Percentiles rank a stretch among this genome's conserved stretches.
These are phyloP conservation scores for Candida yuanshanica DNA, from an alignment of 805 yeast species.

Conservation along the genomic window DNA sequence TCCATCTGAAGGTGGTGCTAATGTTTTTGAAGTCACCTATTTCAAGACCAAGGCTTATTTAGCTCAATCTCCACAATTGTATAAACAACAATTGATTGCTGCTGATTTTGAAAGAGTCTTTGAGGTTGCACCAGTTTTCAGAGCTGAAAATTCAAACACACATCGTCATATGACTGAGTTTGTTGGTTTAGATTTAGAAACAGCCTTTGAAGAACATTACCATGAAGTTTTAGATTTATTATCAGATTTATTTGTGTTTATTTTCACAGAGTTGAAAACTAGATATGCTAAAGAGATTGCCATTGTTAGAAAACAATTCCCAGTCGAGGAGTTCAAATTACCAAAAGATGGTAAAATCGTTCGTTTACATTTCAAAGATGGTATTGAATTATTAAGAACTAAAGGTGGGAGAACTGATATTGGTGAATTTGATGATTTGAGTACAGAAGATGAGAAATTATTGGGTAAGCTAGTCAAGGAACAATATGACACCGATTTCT, in stretches of 20 bases:
- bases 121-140: constrained; percentile 96
- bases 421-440: constrained; percentile 77
- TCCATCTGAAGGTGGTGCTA: constrained; percentile 97
- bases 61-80: constrained; percentile 97
- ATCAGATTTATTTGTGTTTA: constrained; percentile 76
- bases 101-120: constrained; percentile 96
- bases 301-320: constrained; percentile 86
- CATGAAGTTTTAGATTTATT: constrained; percentile 74
- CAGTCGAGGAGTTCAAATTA: constrained; percentile 94
- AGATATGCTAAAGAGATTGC: constrained; percentile 84
- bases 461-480: constrained; percentile 90
- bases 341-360: constrained; percentile 95
- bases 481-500: constrained; percentile 95
- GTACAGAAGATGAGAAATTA: constrained; percentile 91
- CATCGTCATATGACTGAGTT: constrained; percentile 99
- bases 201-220: constrained; percentile 97
- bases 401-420: constrained; percentile 79
- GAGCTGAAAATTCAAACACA: constrained; percentile 98
- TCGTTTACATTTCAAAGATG: constrained; percentile 83
- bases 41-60: constrained; percentile 89
- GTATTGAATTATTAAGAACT: constrained; percentile 77
- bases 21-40: constrained; percentile 89
- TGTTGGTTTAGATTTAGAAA: constrained; percentile 94
- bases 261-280: constrained; percentile 75
- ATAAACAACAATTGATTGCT: constrained; percentile 96